Base-by-base conservation (phyloP, 2,329 filamentous ascomycete species). In the Alternaria sp. region DNA sequence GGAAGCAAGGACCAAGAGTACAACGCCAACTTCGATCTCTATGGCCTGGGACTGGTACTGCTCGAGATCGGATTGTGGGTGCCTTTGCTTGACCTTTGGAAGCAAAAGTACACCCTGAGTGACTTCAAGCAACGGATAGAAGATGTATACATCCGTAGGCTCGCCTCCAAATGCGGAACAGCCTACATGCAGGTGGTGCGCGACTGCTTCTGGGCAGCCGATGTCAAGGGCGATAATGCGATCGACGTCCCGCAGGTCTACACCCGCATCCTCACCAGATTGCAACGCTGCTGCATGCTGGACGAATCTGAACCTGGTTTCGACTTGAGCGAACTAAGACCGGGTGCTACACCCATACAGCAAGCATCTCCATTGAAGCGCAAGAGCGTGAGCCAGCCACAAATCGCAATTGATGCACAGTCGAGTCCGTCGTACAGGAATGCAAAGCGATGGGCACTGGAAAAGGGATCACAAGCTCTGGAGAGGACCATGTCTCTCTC, bases 1-100 rank as follows among this genome's bases (percentile, higher is more conserved):
- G 72, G 73, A 4, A 60, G 62, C 31, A 75, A 72, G 48, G 57
- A 66, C 1, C 65, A 63, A 33, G 60, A 58, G 5, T 71, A 77
- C 49, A 69, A 70, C 4, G 68, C 73, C 10, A 73, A 76, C n/a
- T 83, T 81, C 31, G 91, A 93, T 60, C 79, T 93, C 2, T 92
- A 92, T 72, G 88, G 89, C 6, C 80, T 94, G 1, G 89, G 89
- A 17, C 85, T 92, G 78, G 79, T 92, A 4, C 81, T 94, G 0
- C 80, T 93, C 3, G 91, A 91, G 6, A 86, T 93, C 52, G 91
- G 91, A 6, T 77, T 93, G 8, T 94, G 91, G 91, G 86, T 85
- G 3, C 88, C 86, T 10, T 80, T 92, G 26, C 83, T 83, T 54
- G 84, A 81, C 75, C 42, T 86, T 11, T 82, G 83, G 69, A 84